Evolutionary conservation across 139 green algal species (phyloP), one percentile per base, ranked within the genome.

Genomic region (Chlorella sp.): DNA sequence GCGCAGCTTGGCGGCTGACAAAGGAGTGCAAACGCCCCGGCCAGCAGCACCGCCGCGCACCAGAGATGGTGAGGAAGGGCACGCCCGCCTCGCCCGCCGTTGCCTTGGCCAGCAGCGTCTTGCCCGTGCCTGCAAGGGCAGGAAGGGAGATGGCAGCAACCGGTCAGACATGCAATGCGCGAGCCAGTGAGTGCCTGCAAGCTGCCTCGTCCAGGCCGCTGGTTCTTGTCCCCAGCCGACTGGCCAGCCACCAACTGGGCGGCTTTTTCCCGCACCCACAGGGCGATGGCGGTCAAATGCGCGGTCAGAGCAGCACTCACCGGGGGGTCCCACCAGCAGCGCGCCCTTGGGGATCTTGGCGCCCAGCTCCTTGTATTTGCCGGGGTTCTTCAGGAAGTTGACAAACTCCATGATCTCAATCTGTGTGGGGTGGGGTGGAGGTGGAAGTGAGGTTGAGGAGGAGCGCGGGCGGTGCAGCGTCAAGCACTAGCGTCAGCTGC

Each of bases 401-500:
- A 99, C 96, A 94, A 99, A 98, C 94, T 99, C 96, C 94, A 98
- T 98, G 86, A 99, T 95, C 91, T 98, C 96, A 7, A 73, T 63
- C 76, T 82, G 76, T 47, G 30, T 23, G 30, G 6, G 26, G 41
- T 20, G 39, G 71, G 41, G 23, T 32, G 70, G 20, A 56, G 16
- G 18, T 51, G 55, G 30, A 15, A 41, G 44, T 4, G 3, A 7
- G 47, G 5, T 23, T 30, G 47, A 25, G 6, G 17, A 3, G 13
- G 34, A 34, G 3, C 20, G n/a, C n/a, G n/a, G n/a, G n/a, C n/a
- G n/a, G n/a, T 12, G 60, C 60, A 67, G 60, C 3, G 60, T 30
- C 1, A 15, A 72, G n/a, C n/a, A n/a, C n/a, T n/a, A n/a, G n/a
- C n/a, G n/a, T n/a, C n/a, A n/a, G n/a, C n/a, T n/a, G n/a, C n/a